These are phyloP conservation scores for Boletus patriciae DNA, from an alignment of 768 basidiomycete genomes.

Conservation along the genomic window DNA sequence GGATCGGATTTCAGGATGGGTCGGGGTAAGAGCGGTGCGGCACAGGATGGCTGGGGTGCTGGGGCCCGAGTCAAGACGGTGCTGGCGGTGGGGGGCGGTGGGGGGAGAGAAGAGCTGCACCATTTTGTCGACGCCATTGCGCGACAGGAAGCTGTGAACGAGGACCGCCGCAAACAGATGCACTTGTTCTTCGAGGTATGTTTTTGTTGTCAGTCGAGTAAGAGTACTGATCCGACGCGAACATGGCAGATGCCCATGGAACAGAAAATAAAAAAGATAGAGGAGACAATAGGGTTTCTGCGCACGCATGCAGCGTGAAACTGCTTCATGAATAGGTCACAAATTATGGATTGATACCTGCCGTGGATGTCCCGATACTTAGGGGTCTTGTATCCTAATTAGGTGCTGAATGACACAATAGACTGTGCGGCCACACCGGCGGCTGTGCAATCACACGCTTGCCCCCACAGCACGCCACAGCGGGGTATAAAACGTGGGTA, in stretches of 20 bases:
- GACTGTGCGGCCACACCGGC: no score
- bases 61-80: not conserved
- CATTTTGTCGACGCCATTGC: constrained; percentile 51
- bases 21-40: not conserved
- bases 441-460: constrained; percentile 4
- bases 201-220: not conserved
- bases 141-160: constrained; percentile 37
- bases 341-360: constrained; percentile 1
- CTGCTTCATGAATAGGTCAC: not conserved
- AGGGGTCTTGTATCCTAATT: not conserved
- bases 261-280: constrained; percentile 52
- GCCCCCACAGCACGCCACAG: constrained; percentile 16
- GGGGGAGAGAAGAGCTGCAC: constrained; percentile 19
- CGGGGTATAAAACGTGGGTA: not conserved
- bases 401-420: not conserved
- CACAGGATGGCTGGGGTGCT: constrained; percentile 3
- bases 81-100: constrained; percentile 1
- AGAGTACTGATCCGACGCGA: not conserved
- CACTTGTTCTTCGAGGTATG: constrained; percentile 52
- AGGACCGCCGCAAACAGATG: constrained; percentile 45
- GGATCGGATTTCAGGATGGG: not conserved
- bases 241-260: constrained; percentile 52
- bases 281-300: constrained; percentile 47
- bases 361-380: not conserved
- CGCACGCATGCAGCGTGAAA: constrained; percentile 18